Percentiles rank a stretch among this genome's conserved stretches.
These are phyloP conservation scores for Byssothecium circinans DNA, from an alignment of 2,329 filamentous ascomycete species.

Conservation along the genomic window DNA sequence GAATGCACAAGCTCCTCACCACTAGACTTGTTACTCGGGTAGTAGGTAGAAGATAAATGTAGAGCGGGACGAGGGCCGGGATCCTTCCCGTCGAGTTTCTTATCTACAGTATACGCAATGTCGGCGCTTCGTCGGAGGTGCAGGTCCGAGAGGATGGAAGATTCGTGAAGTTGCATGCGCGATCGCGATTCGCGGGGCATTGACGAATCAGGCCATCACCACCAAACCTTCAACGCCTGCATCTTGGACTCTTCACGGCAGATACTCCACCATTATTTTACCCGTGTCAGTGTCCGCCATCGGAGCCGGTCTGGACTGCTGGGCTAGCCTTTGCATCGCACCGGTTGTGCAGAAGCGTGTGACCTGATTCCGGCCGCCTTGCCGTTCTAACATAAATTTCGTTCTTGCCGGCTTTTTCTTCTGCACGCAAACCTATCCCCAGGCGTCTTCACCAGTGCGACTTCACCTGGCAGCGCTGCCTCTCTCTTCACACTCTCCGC, in stretches of 20 bases:
- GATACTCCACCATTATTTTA: background rate
- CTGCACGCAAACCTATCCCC: background rate
- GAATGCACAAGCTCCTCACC: too few species aligned
- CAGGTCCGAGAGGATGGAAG: too few species aligned
- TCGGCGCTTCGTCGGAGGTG: too few species aligned
- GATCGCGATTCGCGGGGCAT: background rate
- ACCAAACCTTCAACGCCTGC: too few species aligned
- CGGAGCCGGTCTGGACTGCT: background rate
- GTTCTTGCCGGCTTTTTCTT: conserved; percentile 7
- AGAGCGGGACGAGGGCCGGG: too few species aligned
- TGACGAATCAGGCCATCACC: background rate
- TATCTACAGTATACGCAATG: too few species aligned
- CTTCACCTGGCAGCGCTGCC: background rate
- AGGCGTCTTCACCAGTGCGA: background rate
- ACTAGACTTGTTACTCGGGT: too few species aligned
- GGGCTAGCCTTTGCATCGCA: background rate
- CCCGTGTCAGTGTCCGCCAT: background rate
- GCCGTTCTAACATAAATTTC: conserved; percentile 3
- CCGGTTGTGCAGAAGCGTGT: background rate
- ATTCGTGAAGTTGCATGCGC: background rate
- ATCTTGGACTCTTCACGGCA: background rate
- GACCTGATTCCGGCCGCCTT: conserved; percentile 3
- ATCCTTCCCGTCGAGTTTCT: too few species aligned
- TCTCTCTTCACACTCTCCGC: background rate
- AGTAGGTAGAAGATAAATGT: too few species aligned